Base-by-base conservation (phyloP, 1,284 basidiomycete species). In the Heterobasidion annosum region DNA sequence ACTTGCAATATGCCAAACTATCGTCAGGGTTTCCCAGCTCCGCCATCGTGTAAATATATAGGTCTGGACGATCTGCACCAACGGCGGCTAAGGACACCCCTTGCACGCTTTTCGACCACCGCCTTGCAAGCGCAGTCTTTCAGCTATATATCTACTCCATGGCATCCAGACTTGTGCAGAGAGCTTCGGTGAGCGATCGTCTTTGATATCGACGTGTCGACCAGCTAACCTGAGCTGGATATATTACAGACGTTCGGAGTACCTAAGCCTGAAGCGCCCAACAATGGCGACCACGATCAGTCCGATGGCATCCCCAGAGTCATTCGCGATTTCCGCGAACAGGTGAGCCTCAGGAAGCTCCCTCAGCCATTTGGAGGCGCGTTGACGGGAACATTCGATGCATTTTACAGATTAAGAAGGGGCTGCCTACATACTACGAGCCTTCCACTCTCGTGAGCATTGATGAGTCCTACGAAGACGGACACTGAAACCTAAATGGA, bases 361-460 rank as follows among this genome's bases (percentile, higher is more conserved):
- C 25, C 34, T 52, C 50, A 54, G 13, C 48, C 32, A 16, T 44
- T 45, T 10, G n/a, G 5, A 13, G 37, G 13, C 48, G n/a, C 33
- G 37, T 52, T 46, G 13, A 8, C 35, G 13, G 15, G 15, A 35
- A 33, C 1, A 42, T 3, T n/a, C 1, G 34, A 16, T 8, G 13
- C 47, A 8, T 58, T 32, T 58, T 32, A 7, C 15, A 82, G 79
- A 62, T 80, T 50, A 76, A 74, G 63, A 76, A 72, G 61, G 76
- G 75, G 16, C 48, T 67, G 15, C 61, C 68, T 1, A 56, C 73
- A 12, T 65, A 61, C 15, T 53, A 71, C 32, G 73, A 77, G 54
- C 64, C 73, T 2, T 69, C 70, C 10, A 68, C 69, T 34, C 2
- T 50, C 42, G 16, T 25, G 8, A 13, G 32, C 35, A 19, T 9